Percentiles rank a stretch among this genome's conserved stretches.
phyloP scores from a whole-genome alignment of 352 stramenopile genomes.

The Hyphochytrium catenoides region DNA sequence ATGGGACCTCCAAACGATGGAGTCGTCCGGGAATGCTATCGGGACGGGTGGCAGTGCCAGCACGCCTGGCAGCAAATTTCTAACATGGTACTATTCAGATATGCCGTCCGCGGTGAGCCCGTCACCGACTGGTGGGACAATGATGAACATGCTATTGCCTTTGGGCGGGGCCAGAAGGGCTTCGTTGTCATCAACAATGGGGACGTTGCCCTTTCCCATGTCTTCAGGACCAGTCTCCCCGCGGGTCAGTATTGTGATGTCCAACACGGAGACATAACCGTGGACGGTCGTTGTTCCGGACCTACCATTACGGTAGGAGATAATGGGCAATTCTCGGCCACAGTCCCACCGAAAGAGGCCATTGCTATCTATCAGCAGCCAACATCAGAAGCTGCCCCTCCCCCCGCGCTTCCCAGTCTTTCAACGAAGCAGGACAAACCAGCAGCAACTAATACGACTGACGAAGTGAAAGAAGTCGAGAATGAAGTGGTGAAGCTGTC shows the following conservation, averaged over 20 bases:
- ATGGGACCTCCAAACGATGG: slow-evolving; percentile 4
- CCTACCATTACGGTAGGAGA: too few species aligned
- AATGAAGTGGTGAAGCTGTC: too few species aligned
- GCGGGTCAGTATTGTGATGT: slow-evolving; percentile 8
- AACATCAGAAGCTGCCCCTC: too few species aligned
- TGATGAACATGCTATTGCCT: slow-evolving; percentile 8
- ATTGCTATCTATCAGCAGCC: too few species aligned
- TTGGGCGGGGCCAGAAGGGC: slow-evolving; percentile 3
- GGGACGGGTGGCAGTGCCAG: slow-evolving; percentile 9
- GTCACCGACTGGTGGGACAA: slow-evolving; percentile 2
- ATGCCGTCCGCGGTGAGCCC: background rate
- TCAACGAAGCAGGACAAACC: too few species aligned
- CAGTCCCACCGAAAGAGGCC: too few species aligned
- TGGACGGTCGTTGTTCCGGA: too few species aligned
- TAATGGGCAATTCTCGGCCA: too few species aligned
- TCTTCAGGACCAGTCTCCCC: slow-evolving; percentile 6
- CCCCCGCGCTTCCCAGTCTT: too few species aligned
- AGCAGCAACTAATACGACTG: too few species aligned
- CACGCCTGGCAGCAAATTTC: slow-evolving; percentile 4
- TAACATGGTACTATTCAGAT: slow-evolving; percentile 9
- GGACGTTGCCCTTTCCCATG: slow-evolving; percentile 1
- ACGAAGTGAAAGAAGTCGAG: too few species aligned
- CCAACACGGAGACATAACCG: background rate
- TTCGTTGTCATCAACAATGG: slow-evolving; percentile 8
- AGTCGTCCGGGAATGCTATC: slow-evolving; percentile 1